These are phyloP conservation scores for Cantharellus anzutake DNA, from an alignment of 768 basidiomycete species.

Conservation along the genomic window DNA sequence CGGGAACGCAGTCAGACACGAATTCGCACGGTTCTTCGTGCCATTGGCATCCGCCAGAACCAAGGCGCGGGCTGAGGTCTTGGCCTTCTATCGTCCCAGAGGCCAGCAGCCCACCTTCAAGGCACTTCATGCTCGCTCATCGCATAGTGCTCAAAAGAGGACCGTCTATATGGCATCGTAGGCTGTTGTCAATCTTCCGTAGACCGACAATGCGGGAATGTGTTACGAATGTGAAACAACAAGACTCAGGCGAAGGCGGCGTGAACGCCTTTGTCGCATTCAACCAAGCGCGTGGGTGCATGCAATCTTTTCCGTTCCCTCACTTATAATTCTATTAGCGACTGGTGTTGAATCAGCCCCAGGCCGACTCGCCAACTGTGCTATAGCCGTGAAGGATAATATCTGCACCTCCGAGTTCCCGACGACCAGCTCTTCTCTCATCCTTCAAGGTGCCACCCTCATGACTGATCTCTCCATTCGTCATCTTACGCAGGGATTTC, in stretches of 20 bases:
- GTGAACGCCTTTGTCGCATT: not conserved
- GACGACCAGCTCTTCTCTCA: constrained; percentile 61
- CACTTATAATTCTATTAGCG: not conserved
- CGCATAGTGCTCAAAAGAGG: no score
- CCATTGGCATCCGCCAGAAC: no score
- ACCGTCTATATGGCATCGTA: not conserved
- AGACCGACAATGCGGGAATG: not conserved
- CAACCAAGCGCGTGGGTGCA: not conserved
- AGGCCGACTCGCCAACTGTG: not conserved
- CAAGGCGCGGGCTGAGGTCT: no score
- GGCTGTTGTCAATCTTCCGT: not conserved
- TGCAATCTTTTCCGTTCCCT: not conserved
- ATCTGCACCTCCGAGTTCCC: constrained; percentile 49
- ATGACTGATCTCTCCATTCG: not conserved
- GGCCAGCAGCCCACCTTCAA: no score
- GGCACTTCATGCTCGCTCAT: no score
- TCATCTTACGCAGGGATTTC: not conserved
- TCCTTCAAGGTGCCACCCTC: constrained; percentile 36
- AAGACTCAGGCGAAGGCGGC: not conserved
- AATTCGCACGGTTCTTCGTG: no score
- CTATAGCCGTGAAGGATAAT: constrained; percentile 68
- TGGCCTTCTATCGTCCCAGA: no score
- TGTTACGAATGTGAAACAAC: not conserved
- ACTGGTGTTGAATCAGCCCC: not conserved
- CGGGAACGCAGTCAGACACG: no score